Conservation (phyloP, 495 filamentous ascomycete species). For the Tuber magnatum region DNA sequence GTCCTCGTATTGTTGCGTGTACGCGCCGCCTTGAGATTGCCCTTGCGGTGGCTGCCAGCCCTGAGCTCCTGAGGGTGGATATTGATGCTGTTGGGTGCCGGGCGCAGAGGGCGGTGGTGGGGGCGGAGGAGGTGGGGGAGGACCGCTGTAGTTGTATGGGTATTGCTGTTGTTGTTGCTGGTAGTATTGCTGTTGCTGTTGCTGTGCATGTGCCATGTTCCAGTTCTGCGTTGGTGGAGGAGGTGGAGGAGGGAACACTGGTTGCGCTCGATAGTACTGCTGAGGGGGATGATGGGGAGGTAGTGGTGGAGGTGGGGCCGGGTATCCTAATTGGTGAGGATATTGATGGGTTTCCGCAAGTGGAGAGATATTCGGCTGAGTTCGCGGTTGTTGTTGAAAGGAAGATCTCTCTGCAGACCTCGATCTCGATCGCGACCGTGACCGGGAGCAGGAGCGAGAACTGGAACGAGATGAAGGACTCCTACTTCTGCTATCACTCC, state of each 20-base stretch:
- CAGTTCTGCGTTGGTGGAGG: slow-evolving; percentile 12
- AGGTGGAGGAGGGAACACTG: slow-evolving; percentile 10
- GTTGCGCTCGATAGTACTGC: slow-evolving; percentile 5
- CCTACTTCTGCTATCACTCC: slow-evolving; percentile 10
- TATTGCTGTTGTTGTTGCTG: slow-evolving; percentile 21
- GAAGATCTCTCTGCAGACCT: background rate
- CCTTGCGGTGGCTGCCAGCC: background rate
- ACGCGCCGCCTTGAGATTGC: background rate
- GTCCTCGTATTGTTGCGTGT: slow-evolving; percentile 21
- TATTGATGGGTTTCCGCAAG: background rate
- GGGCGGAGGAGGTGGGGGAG: background rate
- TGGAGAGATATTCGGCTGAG: slow-evolving; percentile 9
- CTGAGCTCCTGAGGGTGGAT: background rate
- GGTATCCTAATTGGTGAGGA: slow-evolving; percentile 6
- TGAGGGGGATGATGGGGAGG: slow-evolving; percentile 18
- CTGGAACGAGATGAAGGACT: slow-evolving; percentile 10
- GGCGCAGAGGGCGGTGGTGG: background rate
- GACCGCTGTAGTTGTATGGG: background rate
- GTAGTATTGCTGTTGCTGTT: slow-evolving; percentile 20
- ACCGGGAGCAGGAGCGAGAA: slow-evolving; percentile 17
- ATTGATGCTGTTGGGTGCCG: background rate
- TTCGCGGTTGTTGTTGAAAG: slow-evolving; percentile 3
- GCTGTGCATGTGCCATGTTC: slow-evolving; percentile 19
- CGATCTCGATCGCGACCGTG: slow-evolving; percentile 19
- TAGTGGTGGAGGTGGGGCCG: slow-evolving; percentile 13